A percentile compares a stretch with the other conserved stretches of the same genome.
phyloP scores from a whole-genome alignment of 2,329 filamentous ascomycete species.

The Paecilomyces formosus region DNA sequence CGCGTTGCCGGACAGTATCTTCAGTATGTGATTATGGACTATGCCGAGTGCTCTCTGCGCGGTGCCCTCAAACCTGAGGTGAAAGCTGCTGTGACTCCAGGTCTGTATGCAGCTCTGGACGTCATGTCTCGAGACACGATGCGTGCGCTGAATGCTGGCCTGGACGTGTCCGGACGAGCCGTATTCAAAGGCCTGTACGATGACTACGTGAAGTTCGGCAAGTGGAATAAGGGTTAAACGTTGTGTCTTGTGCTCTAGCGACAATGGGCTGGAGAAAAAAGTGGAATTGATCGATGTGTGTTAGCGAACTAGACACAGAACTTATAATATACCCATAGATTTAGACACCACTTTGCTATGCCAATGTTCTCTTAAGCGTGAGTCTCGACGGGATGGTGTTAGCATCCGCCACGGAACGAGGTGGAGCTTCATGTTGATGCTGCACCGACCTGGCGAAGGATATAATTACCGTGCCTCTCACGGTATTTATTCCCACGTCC shows the following conservation, averaged over 20 bases:
- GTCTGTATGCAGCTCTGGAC: constrained; percentile 46
- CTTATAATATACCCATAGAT: background rate
- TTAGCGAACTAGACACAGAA: background rate
- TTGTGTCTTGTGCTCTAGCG: background rate
- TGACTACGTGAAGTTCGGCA: constrained; percentile 42
- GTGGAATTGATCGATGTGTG: background rate
- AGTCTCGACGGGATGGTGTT: too few species aligned
- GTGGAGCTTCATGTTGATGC: too few species aligned
- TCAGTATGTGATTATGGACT: constrained; percentile 51
- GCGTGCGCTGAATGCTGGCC: constrained; percentile 43
- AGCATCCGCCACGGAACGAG: too few species aligned
- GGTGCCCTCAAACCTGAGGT: constrained; percentile 44
- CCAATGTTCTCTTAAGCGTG: too few species aligned
- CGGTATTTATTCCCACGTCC: too few species aligned
- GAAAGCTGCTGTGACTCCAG: constrained; percentile 45
- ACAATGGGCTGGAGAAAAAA: background rate
- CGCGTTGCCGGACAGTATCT: constrained; percentile 51
- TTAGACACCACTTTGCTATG: background rate
- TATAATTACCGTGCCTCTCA: too few species aligned
- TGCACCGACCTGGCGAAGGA: too few species aligned
- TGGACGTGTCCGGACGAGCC: constrained; percentile 45
- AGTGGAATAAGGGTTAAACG: constrained; percentile 38
- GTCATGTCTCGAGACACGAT: constrained; percentile 45
- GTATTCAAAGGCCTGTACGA: constrained; percentile 48
- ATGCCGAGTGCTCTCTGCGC: constrained; percentile 46